Conservation (phyloP, 108 stramenopile species). For the Nannochloropsis salina region DNA sequence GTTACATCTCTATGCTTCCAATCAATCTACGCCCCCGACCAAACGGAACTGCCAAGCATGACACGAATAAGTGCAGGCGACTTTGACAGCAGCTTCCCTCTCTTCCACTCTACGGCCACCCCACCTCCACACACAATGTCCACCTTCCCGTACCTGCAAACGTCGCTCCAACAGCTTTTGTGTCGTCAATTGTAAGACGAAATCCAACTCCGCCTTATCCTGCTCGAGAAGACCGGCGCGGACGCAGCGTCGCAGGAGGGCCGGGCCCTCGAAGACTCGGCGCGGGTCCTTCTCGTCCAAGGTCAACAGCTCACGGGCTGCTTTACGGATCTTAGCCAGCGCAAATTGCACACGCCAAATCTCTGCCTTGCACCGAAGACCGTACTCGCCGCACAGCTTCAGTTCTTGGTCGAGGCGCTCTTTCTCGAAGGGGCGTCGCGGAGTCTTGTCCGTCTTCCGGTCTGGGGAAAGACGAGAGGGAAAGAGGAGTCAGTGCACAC, state of each 20-base stretch:
- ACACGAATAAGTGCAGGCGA: no score
- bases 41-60: no score
- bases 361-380: conserved; percentile 99
- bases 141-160: conserved; percentile 79
- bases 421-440: conserved; percentile 99
- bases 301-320: conserved; percentile 90
- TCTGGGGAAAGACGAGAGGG: conserved; percentile 22
- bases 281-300: conserved; percentile 92
- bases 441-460: conserved; percentile 95
- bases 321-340: conserved; percentile 98
- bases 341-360: conserved; percentile 99
- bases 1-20: no score
- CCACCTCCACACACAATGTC: no score
- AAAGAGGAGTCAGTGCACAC: background rate
- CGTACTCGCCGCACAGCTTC: conserved; percentile 97
- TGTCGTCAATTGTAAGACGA: conserved; percentile 94
- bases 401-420: conserved; percentile 97
- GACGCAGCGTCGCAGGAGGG: conserved; percentile 90
- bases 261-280: conserved; percentile 97
- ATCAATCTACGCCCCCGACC: no score
- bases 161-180: conserved; percentile 96
- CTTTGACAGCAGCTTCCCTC: no score
- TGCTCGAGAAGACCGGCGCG: conserved; percentile 94
- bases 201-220: conserved; percentile 92
- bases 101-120: no score